phyloP scores from a whole-genome alignment of 2,329 filamentous ascomycete species.

The Penicillium sp. region DNA sequence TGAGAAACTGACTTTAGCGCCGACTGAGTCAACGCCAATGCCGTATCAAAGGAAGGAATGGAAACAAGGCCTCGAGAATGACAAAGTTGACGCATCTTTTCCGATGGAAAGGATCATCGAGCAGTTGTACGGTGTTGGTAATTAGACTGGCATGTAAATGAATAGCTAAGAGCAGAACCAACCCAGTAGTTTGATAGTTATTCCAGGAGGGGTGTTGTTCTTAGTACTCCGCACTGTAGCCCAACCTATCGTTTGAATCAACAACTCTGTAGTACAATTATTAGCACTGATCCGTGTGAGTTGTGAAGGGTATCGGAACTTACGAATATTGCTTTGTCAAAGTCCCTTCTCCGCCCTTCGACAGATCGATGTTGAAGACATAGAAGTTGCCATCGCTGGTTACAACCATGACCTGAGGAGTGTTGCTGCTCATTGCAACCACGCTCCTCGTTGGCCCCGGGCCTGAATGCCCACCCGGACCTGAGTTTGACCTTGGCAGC shows the following conservation, averaged over 20 bases:
- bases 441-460: constrained; percentile 74
- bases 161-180: neutral
- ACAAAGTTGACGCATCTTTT: neutral
- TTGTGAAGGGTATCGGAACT: constrained; percentile 43
- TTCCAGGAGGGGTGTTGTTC: neutral
- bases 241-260: constrained; percentile 46
- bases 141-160: neutral
- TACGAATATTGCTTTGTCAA: constrained; percentile 91
- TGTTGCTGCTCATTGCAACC: constrained; percentile 95
- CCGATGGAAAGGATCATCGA: neutral
- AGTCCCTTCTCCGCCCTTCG: constrained; percentile 88
- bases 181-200: neutral
- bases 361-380: constrained; percentile 92
- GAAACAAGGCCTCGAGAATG: neutral
- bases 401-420: constrained; percentile 95
- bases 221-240: constrained; percentile 39
- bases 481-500: constrained; percentile 65
- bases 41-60: neutral
- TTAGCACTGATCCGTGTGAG: constrained; percentile 13
- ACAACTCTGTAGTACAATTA: constrained; percentile 35
- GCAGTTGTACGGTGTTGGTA: neutral
- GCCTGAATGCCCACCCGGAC: constrained; percentile 36
- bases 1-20: neutral
- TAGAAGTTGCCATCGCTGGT: constrained; percentile 95
- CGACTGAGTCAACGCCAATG: neutral